Conservation (phyloP, 345 rosid genomes). For the Salix udensis region DNA sequence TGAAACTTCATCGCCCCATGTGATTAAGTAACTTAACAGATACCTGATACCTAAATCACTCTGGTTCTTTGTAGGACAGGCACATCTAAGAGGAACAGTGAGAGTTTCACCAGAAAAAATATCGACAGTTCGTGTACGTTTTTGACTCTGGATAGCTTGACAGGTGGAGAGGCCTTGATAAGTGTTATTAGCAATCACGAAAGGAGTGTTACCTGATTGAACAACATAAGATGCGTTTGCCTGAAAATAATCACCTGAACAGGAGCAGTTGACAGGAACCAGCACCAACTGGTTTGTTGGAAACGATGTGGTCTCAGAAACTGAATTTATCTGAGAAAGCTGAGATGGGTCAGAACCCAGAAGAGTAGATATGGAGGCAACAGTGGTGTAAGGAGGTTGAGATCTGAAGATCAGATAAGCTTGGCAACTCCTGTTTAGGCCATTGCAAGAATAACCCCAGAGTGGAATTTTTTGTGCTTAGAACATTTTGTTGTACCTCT, state of each 20-base stretch:
- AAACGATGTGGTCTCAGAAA: slow-evolving; percentile 33
- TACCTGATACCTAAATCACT: slow-evolving; percentile 30
- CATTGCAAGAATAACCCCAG: slow-evolving; percentile 81
- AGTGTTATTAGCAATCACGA: slow-evolving; percentile 49
- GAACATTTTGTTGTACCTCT: slow-evolving; percentile 37
- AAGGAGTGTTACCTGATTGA: slow-evolving; percentile 14
- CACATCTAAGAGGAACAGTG: slow-evolving; percentile 45
- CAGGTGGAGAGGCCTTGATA: slow-evolving; percentile 76
- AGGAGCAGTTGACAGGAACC: slow-evolving; percentile 68
- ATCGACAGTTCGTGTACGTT: slow-evolving; percentile 11
- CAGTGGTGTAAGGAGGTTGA: slow-evolving; percentile 44
- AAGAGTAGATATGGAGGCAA: slow-evolving; percentile 51
- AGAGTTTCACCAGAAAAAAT: slow-evolving; percentile 35
- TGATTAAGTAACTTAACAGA: slow-evolving; percentile 25
- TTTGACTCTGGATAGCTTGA: slow-evolving; percentile 56
- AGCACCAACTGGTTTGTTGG: slow-evolving; percentile 43
- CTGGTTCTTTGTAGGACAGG: slow-evolving; percentile 40
- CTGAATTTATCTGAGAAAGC: slow-evolving; percentile 45
- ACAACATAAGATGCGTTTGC: slow-evolving; percentile 47
- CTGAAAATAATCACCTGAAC: slow-evolving; percentile 54
- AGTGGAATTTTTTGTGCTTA: slow-evolving; percentile 35
- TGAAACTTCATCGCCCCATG: slow-evolving; percentile 1
- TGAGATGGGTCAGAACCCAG: slow-evolving; percentile 43
- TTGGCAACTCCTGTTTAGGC: slow-evolving; percentile 52
- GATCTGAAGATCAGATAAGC: slow-evolving; percentile 62